Percentiles rank a stretch among this genome's conserved stretches.
Evolutionary conservation across 495 filamentous ascomycete species (phyloP).

Genomic region (Cercophora samala): DNA sequence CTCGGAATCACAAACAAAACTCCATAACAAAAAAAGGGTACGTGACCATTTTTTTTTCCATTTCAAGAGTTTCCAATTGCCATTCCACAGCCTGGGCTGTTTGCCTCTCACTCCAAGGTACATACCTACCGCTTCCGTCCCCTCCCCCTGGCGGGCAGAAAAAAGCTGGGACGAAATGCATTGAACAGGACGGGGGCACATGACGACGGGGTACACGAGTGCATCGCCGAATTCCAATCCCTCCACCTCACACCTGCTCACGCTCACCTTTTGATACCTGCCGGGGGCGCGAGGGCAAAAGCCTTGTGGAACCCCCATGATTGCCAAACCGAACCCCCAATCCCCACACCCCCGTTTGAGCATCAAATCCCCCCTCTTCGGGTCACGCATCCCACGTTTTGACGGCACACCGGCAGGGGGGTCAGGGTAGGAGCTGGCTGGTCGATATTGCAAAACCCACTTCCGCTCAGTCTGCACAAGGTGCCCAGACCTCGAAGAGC

Average conservation of each 20-base stretch:
- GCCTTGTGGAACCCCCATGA: constrained; percentile 17
- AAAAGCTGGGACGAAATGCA: constrained; percentile 2
- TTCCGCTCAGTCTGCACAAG: constrained; percentile 30
- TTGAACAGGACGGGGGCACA: neutral
- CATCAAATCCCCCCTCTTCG: constrained; percentile 21
- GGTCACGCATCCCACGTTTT: constrained; percentile 35
- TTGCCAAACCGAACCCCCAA: constrained; percentile 16
- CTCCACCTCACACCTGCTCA: constrained; percentile 1
- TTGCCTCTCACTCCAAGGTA: constrained; percentile 14
- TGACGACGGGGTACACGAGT: constrained; percentile 10
- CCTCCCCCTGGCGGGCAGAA: neutral
- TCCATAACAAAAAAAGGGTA: neutral
- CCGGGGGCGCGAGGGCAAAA: neutral
- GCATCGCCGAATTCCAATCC: constrained; percentile 5
- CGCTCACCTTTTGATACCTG: neutral
- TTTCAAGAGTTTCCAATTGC: neutral
- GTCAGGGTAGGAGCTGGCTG: constrained; percentile 17
- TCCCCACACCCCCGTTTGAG: constrained; percentile 23
- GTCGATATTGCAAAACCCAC: constrained; percentile 28
- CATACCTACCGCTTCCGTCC: constrained; percentile 16
- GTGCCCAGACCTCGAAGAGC: constrained; percentile 33
- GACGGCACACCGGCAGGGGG: constrained; percentile 21
- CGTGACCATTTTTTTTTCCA: neutral
- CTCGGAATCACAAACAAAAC: neutral
- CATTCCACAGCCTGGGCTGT: neutral